Percentiles rank a stretch among this genome's conserved stretches.
These are phyloP conservation scores for Tinospora cordifolia DNA, from an alignment of 164 flowering plant genomes.

Conservation along the genomic window DNA sequence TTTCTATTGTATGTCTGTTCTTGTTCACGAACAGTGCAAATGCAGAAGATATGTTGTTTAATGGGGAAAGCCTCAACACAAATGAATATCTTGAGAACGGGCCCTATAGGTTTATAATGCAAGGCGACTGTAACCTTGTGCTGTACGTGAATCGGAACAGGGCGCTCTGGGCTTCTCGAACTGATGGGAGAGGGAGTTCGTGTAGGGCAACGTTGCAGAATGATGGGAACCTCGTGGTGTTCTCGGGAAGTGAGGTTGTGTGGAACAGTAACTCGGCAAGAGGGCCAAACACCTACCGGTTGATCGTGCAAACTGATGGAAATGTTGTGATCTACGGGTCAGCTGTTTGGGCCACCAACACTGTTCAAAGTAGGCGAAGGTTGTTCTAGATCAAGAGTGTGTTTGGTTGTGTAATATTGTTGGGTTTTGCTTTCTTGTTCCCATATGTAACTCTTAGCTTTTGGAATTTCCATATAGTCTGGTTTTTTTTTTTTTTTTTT, in stretches of 20 bases:
- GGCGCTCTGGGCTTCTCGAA: conserved; percentile 15
- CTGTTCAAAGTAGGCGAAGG: conserved; percentile 17
- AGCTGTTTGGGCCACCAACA: conserved; percentile 26
- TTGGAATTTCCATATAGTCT: too few relatives aligned
- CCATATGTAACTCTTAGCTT: too few relatives aligned
- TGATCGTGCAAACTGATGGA: conserved; percentile 24
- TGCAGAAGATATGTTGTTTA: conserved; percentile 17
- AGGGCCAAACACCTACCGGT: conserved; percentile 20
- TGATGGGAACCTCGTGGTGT: conserved; percentile 16
- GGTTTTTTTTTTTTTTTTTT: too few relatives aligned
- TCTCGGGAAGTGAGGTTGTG: conserved; percentile 11
- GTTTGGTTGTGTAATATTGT: too few relatives aligned
- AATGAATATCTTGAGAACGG: conserved; percentile 19
- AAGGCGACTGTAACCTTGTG: conserved; percentile 19
- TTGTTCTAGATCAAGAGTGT: too few relatives aligned
- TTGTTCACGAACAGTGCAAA: background rate
- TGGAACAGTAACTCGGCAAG: conserved; percentile 17
- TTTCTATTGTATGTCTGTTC: background rate
- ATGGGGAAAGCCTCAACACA: conserved; percentile 15
- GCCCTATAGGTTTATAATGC: conserved; percentile 20
- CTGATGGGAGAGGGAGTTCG: conserved; percentile 11
- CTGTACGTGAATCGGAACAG: conserved; percentile 14
- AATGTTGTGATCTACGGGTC: conserved; percentile 26
- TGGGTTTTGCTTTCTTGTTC: too few relatives aligned
- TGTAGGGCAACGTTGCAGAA: conserved; percentile 11